Evolutionary conservation across 306 rosid genomes (phyloP).

Genomic region (Arachis hypogaea): DNA sequence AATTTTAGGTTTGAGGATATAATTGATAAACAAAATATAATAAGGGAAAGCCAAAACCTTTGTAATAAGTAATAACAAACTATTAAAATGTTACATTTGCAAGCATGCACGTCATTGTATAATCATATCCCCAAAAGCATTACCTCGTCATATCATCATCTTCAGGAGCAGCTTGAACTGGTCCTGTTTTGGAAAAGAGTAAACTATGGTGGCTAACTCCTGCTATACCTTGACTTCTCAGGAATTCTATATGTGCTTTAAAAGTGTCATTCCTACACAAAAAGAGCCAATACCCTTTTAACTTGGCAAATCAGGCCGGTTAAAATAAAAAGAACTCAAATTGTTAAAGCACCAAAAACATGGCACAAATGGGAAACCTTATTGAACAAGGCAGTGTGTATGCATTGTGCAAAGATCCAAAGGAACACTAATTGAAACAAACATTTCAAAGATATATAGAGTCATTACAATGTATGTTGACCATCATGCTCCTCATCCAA

Average conservation of each 20-base stretch:
- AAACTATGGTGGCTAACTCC: slow-evolving; percentile 97
- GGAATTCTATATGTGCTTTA: slow-evolving; percentile 63
- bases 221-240: slow-evolving; percentile 77
- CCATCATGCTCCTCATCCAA: slow-evolving; percentile 82
- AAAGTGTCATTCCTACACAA: slow-evolving; percentile 61
- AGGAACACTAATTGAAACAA: slow-evolving; percentile 4
- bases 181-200: slow-evolving; percentile 83
- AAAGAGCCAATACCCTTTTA: slow-evolving; percentile 22
- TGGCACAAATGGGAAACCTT: slow-evolving; percentile 2
- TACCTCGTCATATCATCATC: slow-evolving; percentile 73
- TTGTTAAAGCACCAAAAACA: background rate
- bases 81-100: background rate
- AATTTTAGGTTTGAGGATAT: slow-evolving; percentile 26
- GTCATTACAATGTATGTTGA: slow-evolving; percentile 62
- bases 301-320: slow-evolving; percentile 9
- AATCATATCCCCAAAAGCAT: slow-evolving; percentile 11
- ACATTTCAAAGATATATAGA: slow-evolving; percentile 1
- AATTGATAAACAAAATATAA: background rate
- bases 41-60: slow-evolving; percentile 6
- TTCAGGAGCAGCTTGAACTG: slow-evolving; percentile 54
- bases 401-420: slow-evolving; percentile 8
- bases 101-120: slow-evolving; percentile 2
- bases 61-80: background rate
- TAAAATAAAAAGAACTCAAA: background rate
- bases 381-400: background rate